Conservation (phyloP, 106 monocot species). For the Acorus gramineus region DNA sequence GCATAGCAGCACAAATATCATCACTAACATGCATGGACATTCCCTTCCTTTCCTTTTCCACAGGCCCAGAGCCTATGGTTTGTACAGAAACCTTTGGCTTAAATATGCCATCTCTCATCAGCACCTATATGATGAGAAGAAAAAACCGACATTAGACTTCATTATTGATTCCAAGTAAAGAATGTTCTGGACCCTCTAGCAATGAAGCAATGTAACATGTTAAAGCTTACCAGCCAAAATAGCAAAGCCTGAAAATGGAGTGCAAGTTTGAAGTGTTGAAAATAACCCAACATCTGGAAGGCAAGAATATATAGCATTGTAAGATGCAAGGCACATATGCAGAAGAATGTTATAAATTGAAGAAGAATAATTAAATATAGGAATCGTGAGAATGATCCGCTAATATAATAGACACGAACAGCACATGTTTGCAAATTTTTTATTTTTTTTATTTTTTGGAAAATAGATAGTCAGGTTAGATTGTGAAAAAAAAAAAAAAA, state of each 20-base stretch:
- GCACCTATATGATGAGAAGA: slow-evolving; percentile 22
- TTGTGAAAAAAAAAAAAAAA: too few species aligned
- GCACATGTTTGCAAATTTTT: too few species aligned
- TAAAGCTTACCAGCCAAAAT: slow-evolving; percentile 81
- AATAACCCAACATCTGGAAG: slow-evolving; percentile 89
- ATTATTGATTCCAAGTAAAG: too few species aligned
- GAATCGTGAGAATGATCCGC: too few species aligned
- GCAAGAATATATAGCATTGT: background rate
- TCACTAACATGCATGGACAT: slow-evolving; percentile 39
- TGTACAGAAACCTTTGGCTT: slow-evolving; percentile 41
- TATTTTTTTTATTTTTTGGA: too few species aligned
- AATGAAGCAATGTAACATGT: too few species aligned
- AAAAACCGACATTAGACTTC: slow-evolving; percentile 1
- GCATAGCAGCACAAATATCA: slow-evolving; percentile 60
- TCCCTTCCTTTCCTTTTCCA: slow-evolving; percentile 50
- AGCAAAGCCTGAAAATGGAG: slow-evolving; percentile 84
- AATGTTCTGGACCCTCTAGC: too few species aligned
- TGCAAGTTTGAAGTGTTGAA: slow-evolving; percentile 71
- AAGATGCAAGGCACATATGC: background rate
- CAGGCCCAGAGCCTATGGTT: slow-evolving; percentile 13
- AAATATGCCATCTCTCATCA: slow-evolving; percentile 51
- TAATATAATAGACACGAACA: too few species aligned
- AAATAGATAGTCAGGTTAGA: too few species aligned
- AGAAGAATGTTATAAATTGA: background rate
- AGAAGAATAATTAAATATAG: too few species aligned